Conservation (phyloP, 2,329 filamentous ascomycete species). For the Tolypocladium inflatum region DNA sequence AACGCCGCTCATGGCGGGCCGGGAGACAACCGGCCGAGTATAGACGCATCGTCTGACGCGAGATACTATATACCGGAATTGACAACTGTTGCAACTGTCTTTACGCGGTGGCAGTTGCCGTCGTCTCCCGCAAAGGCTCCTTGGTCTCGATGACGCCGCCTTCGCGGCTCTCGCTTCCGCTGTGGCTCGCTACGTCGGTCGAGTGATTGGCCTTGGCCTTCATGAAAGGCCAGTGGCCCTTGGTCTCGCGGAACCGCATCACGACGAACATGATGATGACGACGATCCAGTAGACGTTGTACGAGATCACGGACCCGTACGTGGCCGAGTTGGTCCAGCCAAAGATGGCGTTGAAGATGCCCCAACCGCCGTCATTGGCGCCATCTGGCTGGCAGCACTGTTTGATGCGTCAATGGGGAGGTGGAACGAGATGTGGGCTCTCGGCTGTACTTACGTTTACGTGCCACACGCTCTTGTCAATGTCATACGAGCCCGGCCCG, state of each 20-base stretch:
- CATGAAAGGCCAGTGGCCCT: slow-evolving; percentile 38
- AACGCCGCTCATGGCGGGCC: neutral
- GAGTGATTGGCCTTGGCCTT: slow-evolving; percentile 19
- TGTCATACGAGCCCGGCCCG: slow-evolving; percentile 72
- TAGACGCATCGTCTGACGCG: neutral
- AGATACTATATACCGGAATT: neutral
- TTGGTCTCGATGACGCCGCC: slow-evolving; percentile 12
- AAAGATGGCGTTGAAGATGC: slow-evolving; percentile 76
- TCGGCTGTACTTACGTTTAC: slow-evolving; percentile 51
- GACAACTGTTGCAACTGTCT: neutral
- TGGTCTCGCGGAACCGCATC: slow-evolving; percentile 58
- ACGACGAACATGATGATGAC: slow-evolving; percentile 60
- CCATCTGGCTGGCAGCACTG: slow-evolving; percentile 69
- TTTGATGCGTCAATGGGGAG: neutral
- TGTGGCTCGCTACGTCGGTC: slow-evolving; percentile 9
- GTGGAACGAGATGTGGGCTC: neutral
- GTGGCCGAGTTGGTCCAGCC: slow-evolving; percentile 87
- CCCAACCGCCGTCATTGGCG: slow-evolving; percentile 72
- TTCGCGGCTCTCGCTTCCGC: slow-evolving; percentile 16
- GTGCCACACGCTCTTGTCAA: slow-evolving; percentile 71
- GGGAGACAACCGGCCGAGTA: neutral
- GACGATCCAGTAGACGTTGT: slow-evolving; percentile 79
- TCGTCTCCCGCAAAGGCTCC: slow-evolving; percentile 15
- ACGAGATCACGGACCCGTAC: slow-evolving; percentile 77
- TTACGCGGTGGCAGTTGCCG: slow-evolving; percentile 9